Base-by-base conservation (phyloP, 345 rosid genomes). In the Hirschfeldia incana region DNA sequence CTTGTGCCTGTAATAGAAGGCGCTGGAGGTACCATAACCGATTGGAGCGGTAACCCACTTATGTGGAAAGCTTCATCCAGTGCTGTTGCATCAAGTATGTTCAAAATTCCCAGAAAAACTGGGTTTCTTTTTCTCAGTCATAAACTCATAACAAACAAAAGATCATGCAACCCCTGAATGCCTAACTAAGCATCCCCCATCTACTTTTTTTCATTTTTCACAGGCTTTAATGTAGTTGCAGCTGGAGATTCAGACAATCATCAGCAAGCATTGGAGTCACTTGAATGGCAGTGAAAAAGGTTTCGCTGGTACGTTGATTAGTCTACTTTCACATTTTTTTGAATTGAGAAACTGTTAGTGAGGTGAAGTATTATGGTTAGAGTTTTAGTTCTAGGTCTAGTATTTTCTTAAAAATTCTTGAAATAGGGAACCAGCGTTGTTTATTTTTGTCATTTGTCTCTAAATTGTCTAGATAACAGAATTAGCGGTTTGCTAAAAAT, bases 1-100 rank as follows among this genome's bases (percentile, higher is more conserved):
- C 89, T 95, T 77, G 82, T 95, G 63, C 98, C 98, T 2, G 94
- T 93, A 67, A 90, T 93, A 67, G 92, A 90, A 84, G 98, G 98
- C 17, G 88, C 97, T 62, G 98, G 97, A 30, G 99, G 99, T 57
- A 79, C 81, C n/a, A 86, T 93, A 81, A 95, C 98, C 4, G 92
- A 91, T 73, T 95, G 98, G 98, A 86, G 83, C 46, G 89, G 99
- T 8, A 72, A 86, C 13, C 73, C 68, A 44, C 93, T 91, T 55
- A 26, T 64, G 76, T 95, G 99, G 99, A 85, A 90, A 75, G 96
- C 93, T 72, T 89, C 97, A 67, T 69, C 91, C 13, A 85, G 80
- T 82, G 78, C 91, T 69, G 77, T 33, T 44, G 88, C 89, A 34
- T 69, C 89, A 83, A 86, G 98, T 94, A 88, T 13, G 85, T 44